Evolutionary conservation across 2,329 filamentous ascomycete genomes (phyloP).

Genomic region (Alternaria gaisen): DNA sequence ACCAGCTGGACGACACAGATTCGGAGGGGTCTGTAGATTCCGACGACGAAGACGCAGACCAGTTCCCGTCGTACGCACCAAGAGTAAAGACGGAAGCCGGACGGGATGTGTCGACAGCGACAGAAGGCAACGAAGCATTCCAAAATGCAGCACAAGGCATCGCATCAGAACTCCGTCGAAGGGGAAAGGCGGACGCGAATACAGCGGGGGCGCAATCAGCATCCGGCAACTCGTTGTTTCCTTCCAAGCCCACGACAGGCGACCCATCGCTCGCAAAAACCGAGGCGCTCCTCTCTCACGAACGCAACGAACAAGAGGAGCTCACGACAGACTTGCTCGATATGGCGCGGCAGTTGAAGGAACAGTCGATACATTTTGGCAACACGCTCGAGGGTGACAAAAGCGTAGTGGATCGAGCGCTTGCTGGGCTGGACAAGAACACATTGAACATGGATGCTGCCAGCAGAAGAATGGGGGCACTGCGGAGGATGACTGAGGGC

Average conservation of each 20-base stretch:
- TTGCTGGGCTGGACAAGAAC: conserved; percentile 79
- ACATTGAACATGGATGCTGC: conserved; percentile 79
- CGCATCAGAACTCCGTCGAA: conserved; percentile 45
- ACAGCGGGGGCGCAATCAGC: conserved; percentile 36
- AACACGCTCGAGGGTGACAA: conserved; percentile 77
- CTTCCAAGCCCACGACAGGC: conserved; percentile 39
- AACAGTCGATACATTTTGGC: conserved; percentile 76
- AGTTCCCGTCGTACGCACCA: conserved; percentile 54
- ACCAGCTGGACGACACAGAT: conserved; percentile 62
- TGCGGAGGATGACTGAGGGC: conserved; percentile 85
- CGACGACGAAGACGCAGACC: conserved; percentile 56
- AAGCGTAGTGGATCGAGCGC: conserved; percentile 74
- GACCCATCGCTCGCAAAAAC: conserved; percentile 44
- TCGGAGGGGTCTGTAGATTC: conserved; percentile 49
- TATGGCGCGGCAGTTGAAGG: conserved; percentile 81
- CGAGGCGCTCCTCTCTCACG: conserved; percentile 77
- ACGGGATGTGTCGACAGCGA: conserved; percentile 41
- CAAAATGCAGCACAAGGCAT: conserved; percentile 46
- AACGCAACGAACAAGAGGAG: conserved; percentile 82
- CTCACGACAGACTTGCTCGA: conserved; percentile 82
- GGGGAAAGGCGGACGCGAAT: conserved; percentile 33
- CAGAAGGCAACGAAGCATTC: conserved; percentile 44
- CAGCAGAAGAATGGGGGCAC: conserved; percentile 76
- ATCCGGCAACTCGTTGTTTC: conserved; percentile 53
- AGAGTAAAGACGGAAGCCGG: conserved; percentile 44